These are phyloP conservation scores for Dictyostelium capitatum DNA, from an alignment of 78 protist genomes.

Conservation along the genomic window DNA sequence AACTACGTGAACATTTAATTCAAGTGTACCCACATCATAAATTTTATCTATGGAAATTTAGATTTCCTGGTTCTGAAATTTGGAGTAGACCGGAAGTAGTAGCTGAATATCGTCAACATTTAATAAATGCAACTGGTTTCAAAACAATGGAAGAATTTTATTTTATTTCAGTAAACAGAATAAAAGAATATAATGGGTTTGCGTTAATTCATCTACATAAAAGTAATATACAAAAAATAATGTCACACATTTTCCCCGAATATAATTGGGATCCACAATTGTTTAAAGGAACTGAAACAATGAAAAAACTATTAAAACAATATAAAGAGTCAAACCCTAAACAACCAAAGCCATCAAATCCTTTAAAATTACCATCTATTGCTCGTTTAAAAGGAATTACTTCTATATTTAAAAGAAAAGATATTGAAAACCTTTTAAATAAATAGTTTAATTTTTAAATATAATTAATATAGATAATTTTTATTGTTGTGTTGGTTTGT, in stretches of 20 bases:
- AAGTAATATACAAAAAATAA: neutral
- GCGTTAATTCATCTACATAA: neutral
- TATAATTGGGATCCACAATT: neutral
- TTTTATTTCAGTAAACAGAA: neutral
- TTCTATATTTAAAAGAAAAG: no score
- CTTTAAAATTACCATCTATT: no score
- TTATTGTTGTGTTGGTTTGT: no score
- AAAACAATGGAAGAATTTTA: slow-evolving; percentile 6
- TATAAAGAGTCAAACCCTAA: no score
- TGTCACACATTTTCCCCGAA: neutral
- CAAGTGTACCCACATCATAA: neutral
- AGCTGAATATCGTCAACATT: neutral
- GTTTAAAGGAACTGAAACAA: neutral
- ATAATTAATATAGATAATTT: no score
- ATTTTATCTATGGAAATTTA: neutral
- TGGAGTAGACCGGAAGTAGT: neutral
- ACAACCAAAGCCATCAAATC: no score
- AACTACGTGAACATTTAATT: neutral
- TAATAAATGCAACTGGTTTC: neutral
- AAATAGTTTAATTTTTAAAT: no score
- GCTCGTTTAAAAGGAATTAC: no score
- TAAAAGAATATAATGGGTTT: neutral
- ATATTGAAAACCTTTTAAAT: no score
- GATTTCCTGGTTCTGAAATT: no score
- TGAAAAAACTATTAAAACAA: no score